phyloP scores from a whole-genome alignment of 2,329 filamentous ascomycete genomes.

The Shiraia sp. region DNA sequence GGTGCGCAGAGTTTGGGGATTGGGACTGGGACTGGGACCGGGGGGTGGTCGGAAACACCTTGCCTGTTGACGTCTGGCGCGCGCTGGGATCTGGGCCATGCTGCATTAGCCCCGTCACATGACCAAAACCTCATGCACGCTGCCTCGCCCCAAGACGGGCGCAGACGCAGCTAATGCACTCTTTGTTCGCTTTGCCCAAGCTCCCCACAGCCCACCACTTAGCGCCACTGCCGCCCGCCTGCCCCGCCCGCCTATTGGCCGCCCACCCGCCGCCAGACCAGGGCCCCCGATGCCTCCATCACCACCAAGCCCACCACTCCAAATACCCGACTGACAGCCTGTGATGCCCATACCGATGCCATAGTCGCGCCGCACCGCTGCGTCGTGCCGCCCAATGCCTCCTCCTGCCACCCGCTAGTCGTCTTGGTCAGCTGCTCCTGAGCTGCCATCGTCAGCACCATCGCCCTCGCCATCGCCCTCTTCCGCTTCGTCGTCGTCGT shows the following conservation, averaged over 20 bases:
- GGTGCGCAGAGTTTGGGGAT: conserved; percentile 11
- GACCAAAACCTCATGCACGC: conserved; percentile 22
- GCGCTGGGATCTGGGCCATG: conserved; percentile 9
- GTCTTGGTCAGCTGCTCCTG: conserved; percentile 9
- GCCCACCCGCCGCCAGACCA: conserved; percentile 18
- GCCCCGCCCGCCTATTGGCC: conserved; percentile 30
- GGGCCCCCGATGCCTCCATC: conserved; percentile 12
- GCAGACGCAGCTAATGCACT: conserved; percentile 20
- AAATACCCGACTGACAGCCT: conserved; percentile 1
- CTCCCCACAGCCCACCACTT: conserved; percentile 22
- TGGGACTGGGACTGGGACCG: conserved; percentile 17
- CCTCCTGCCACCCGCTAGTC: conserved; percentile 5
- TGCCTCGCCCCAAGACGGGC: conserved; percentile 15
- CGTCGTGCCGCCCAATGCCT: conserved; percentile 6
- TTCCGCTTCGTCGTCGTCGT: conserved; percentile 23
- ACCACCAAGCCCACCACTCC: conserved; percentile 22
- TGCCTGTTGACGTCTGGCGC: conserved; percentile 9
- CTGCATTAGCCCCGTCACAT: conserved; percentile 18
- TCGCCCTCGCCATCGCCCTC: conserved; percentile 28
- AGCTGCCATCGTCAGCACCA: conserved; percentile 14
- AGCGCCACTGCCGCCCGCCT: conserved; percentile 18
- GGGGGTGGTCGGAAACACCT: conserved; percentile 14
- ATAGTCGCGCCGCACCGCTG: conserved; percentile 21
- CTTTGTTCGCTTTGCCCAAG: conserved; percentile 12
- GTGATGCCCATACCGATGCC: conserved; percentile 1